Conservation (phyloP, 148 eudicot species). For the Silene latifolia region DNA sequence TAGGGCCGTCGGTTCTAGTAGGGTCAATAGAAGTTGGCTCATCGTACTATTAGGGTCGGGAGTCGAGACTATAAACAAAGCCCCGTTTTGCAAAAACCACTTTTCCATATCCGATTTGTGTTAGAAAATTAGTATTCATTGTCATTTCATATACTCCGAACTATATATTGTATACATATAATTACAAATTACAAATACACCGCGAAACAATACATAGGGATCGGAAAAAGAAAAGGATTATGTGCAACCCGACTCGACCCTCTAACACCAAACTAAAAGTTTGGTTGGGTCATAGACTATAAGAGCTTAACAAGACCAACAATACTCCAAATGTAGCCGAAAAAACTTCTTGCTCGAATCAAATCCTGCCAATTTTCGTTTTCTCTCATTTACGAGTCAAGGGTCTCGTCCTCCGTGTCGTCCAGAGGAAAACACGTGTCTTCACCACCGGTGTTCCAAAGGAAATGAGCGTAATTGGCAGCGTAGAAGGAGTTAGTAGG, state of each 20-base stretch:
- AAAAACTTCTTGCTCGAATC: neutral
- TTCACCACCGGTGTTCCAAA: slow-evolving; percentile 89
- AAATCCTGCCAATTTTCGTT: neutral
- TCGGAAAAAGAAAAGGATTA: neutral
- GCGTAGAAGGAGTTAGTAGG: slow-evolving; percentile 71
- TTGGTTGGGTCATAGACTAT: no score
- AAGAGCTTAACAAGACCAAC: neutral
- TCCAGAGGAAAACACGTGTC: slow-evolving; percentile 79
- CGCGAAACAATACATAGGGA: neutral
- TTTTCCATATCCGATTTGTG: neutral
- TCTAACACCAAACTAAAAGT: neutral
- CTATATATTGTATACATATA: neutral
- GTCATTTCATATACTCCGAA: neutral
- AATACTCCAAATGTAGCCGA: neutral
- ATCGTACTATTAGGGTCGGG: no score
- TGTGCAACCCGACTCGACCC: slow-evolving; percentile 17
- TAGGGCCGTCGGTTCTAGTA: no score
- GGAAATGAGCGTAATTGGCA: slow-evolving; percentile 73
- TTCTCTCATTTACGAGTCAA: slow-evolving; percentile 2
- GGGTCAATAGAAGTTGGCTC: no score
- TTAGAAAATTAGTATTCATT: slow-evolving; percentile 10
- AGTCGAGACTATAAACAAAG: no score
- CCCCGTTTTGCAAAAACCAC: neutral
- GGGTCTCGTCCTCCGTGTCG: slow-evolving; percentile 30
- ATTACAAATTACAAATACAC: slow-evolving; percentile 20